Percentiles rank a stretch among this genome's conserved stretches.
phyloP scores from a whole-genome alignment of 495 filamentous ascomycete species.

The Podospora pseudopauciseta region DNA sequence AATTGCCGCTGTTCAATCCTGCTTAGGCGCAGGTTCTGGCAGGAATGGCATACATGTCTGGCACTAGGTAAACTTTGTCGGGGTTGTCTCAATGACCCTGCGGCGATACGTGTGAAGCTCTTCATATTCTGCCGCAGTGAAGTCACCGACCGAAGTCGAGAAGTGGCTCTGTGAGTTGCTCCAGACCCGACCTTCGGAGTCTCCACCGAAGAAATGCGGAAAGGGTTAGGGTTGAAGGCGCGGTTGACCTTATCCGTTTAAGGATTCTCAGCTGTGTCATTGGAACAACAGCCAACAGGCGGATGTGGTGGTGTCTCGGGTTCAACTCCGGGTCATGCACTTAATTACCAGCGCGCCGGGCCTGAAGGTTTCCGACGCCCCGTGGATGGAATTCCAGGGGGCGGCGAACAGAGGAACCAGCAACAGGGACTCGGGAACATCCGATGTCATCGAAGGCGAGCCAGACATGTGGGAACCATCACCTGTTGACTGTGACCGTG shows the following conservation, averaged over 20 bases:
- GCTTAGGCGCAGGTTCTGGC: slow-evolving; percentile 7
- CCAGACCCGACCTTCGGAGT: slow-evolving; percentile 3
- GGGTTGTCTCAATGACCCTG: slow-evolving; percentile 5
- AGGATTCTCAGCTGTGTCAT: not conserved
- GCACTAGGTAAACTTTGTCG: not conserved
- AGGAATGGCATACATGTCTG: slow-evolving; percentile 2
- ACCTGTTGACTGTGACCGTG: no score
- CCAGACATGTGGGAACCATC: no score
- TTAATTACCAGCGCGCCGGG: not conserved
- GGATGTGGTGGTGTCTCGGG: not conserved
- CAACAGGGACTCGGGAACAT: not conserved
- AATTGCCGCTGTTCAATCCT: slow-evolving; percentile 15
- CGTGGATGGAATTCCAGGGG: not conserved
- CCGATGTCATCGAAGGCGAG: no score
- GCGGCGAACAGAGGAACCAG: not conserved
- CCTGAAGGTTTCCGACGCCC: not conserved
- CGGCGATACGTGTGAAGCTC: slow-evolving; percentile 7
- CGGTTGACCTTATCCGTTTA: not conserved
- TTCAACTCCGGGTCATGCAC: not conserved
- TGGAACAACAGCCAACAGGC: not conserved
- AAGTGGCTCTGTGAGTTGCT: not conserved
- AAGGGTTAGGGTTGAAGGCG: not conserved
- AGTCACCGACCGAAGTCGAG: slow-evolving; percentile 3
- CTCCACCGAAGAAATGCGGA: not conserved
- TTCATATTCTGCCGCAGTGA: slow-evolving; percentile 12